Base-by-base conservation (phyloP, 257 asterid species). In the Solanum verrucosum region DNA sequence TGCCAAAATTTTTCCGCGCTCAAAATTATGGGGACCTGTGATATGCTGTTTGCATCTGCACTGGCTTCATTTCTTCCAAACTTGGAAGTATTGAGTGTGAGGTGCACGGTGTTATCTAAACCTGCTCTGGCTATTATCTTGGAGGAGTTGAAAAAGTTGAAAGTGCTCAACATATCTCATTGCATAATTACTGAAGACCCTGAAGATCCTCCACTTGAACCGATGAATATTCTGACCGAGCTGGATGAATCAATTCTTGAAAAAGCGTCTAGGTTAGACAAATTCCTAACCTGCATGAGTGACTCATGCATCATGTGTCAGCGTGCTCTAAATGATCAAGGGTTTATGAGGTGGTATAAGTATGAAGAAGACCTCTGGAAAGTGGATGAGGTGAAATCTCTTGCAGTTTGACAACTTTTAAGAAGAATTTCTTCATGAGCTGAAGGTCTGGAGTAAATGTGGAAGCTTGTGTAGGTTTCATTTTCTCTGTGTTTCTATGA, bases 121-220 rank as follows among this genome's bases (percentile, higher is more conserved):
- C 94, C 90, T 2, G 94, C 98, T 10, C 79, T 96, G 34, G 46
- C 90, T 85, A 89, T 91, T 25, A 87, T 95, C 90, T 89, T 96
- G 92, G 97, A 94, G 33, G 89, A 89, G 52, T 73, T 96, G 38
- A 90, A 74, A 38, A 91, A 89, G 9, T 90, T 95, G 23, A 95
- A 94, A 90, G 96, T 95, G 87, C 95, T 95, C 44, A 95, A 96
- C 93, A 93, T 96, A 82, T 93, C 98, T 20, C 98, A 96, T 42
- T 96, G 98, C 88, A 73, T 92, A 3, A 87, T 94, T 25, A 73
- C 91, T 73, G 98, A 96, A 37, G 90, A 25, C 31, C 91, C 90
- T 73, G 98, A 96, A 37, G 90, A 25, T 27, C 91, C 90, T 65
- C 92, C 92, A 2, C 89, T 91, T 3, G 91, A 89, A 21, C 92